A percentile compares a stretch with the other conserved stretches of the same genome.
These are phyloP conservation scores for Coniella lustricola DNA, from an alignment of 2,329 filamentous ascomycete species.

Conservation along the genomic window DNA sequence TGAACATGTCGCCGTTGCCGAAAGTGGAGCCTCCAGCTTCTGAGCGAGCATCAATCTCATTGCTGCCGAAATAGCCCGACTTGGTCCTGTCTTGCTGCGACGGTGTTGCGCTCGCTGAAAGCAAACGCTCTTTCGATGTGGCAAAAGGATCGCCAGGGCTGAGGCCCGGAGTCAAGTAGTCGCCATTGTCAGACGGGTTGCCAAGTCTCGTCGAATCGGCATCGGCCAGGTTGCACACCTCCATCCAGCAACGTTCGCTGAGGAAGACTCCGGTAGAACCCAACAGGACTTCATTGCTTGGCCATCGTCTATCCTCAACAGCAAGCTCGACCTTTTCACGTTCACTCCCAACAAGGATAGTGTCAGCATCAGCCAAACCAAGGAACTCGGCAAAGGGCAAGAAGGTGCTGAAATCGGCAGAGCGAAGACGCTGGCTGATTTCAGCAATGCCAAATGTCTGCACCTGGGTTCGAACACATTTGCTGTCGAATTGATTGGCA, in stretches of 20 bases:
- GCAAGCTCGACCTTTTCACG: conserved; percentile 84
- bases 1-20: conserved; percentile 94
- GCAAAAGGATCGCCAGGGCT: conserved; percentile 50
- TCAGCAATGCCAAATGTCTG: conserved; percentile 95
- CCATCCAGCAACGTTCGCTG: conserved; percentile 92
- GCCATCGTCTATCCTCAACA: conserved; percentile 90
- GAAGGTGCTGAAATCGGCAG: conserved; percentile 93
- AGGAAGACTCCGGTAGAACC: conserved; percentile 92
- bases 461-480: conserved; percentile 89
- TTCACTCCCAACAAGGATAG: conserved; percentile 83
- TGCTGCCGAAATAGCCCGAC: conserved; percentile 65
- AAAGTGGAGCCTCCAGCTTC: conserved; percentile 90
- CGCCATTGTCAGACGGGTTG: conserved; percentile 53
- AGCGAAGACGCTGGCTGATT: conserved; percentile 86
- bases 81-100: conserved; percentile 69
- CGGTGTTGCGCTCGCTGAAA: conserved; percentile 45
- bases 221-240: conserved; percentile 71
- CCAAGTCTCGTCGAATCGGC: conserved; percentile 47
- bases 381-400: conserved; percentile 94
- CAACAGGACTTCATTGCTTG: conserved; percentile 80
- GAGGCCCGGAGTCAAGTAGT: conserved; percentile 46
- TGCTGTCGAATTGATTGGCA: conserved; percentile 98
- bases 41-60: conserved; percentile 77
- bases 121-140: conserved; percentile 54
- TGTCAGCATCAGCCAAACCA: conserved; percentile 76